These are phyloP conservation scores for Scutellaria minor DNA, from an alignment of 257 asterid genomes.

Conservation along the genomic window DNA sequence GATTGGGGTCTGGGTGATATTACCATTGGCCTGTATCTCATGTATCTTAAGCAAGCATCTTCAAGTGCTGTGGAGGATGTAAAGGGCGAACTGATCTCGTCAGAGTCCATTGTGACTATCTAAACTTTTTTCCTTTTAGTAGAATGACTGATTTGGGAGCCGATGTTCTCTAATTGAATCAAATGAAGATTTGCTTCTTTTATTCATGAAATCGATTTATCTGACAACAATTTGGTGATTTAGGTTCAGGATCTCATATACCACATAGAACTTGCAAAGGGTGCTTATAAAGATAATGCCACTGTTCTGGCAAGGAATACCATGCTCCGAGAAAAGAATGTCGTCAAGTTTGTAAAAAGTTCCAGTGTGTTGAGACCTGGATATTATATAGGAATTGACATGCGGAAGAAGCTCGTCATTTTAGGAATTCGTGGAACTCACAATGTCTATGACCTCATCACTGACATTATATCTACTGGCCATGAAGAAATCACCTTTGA, in stretches of 20 bases:
- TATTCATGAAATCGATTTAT: neutral
- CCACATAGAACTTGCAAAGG: conserved; percentile 86
- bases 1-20: conserved; percentile 97
- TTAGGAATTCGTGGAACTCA: conserved; percentile 98
- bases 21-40: conserved; percentile 84
- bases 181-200: neutral
- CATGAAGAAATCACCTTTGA: conserved; percentile 78
- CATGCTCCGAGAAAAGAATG: conserved; percentile 84
- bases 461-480: conserved; percentile 82
- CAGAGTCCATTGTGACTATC: conserved; percentile 69
- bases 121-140: conserved; percentile 23
- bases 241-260: conserved; percentile 90
- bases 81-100: conserved; percentile 72
- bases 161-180: neutral
- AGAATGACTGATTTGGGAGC: conserved; percentile 5
- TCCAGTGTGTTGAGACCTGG: conserved; percentile 91
- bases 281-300: conserved; percentile 77
- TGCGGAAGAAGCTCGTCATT: conserved; percentile 72
- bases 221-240: conserved; percentile 31
- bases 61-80: conserved; percentile 61
- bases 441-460: conserved; percentile 77
- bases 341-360: conserved; percentile 70
- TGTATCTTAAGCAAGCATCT: conserved; percentile 90
- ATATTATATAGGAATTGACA: conserved; percentile 82
- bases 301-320: conserved; percentile 69